phyloP scores from a whole-genome alignment of 2,329 filamentous ascomycete genomes.

The Phialophora expanda region DNA sequence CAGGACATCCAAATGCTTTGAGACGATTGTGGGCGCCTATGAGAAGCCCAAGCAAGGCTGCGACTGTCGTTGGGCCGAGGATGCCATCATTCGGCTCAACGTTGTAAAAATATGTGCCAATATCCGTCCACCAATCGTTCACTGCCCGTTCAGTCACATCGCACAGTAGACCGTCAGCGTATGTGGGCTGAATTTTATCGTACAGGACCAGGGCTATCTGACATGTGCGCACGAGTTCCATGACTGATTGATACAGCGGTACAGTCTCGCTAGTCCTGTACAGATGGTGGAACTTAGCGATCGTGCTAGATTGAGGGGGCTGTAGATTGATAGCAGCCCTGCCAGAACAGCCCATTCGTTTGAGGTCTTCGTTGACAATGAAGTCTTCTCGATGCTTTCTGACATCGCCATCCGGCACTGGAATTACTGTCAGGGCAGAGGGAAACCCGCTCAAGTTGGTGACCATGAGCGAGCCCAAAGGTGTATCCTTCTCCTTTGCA shows the following conservation, averaged over 20 bases:
- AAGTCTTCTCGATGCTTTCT: constrained; percentile 80
- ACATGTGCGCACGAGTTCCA: constrained; percentile 88
- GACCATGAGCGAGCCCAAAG: constrained; percentile 84
- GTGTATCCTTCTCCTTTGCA: constrained; percentile 80
- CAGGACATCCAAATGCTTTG: constrained; percentile 80
- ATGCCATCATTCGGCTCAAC: constrained; percentile 92
- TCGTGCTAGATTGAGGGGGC: constrained; percentile 77
- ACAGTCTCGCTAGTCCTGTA: constrained; percentile 87
- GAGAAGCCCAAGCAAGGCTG: constrained; percentile 82
- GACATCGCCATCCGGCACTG: constrained; percentile 84
- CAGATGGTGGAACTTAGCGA: constrained; percentile 88
- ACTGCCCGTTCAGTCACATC: constrained; percentile 90
- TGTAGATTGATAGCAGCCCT: constrained; percentile 82
- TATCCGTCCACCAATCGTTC: constrained; percentile 94
- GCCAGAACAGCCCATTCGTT: constrained; percentile 88
- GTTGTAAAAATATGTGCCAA: constrained; percentile 89
- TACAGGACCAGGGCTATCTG: constrained; percentile 89
- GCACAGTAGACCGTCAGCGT: constrained; percentile 89
- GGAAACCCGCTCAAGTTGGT: constrained; percentile 93
- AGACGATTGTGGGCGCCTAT: constrained; percentile 90
- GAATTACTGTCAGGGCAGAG: constrained; percentile 88
- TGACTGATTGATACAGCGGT: constrained; percentile 75
- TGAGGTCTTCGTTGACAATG: constrained; percentile 92
- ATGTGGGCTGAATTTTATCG: constrained; percentile 82
- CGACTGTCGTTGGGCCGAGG: constrained; percentile 87